Percentiles rank a stretch among this genome's conserved stretches.
Evolutionary conservation across 2,329 filamentous ascomycete species (phyloP).

Genomic region (Rachicladosporium sp.): DNA sequence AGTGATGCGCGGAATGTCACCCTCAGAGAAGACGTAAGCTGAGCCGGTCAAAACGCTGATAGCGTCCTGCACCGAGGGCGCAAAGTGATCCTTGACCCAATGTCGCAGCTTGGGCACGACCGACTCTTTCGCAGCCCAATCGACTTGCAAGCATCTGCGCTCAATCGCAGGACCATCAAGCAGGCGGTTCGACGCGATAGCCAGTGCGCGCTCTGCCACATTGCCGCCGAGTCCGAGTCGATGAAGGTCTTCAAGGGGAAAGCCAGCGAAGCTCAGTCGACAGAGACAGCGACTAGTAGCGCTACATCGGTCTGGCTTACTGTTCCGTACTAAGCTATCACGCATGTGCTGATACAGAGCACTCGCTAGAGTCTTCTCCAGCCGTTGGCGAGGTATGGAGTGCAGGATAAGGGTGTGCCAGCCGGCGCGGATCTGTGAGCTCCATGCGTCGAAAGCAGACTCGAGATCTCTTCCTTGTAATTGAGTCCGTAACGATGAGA

Average conservation of each 20-base stretch:
- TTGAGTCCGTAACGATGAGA: constrained; percentile 21
- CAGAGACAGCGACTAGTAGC: constrained; percentile 26
- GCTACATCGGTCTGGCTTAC: constrained; percentile 25
- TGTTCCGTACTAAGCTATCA: constrained; percentile 7
- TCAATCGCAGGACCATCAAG: constrained; percentile 50
- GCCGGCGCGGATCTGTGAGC: constrained; percentile 20
- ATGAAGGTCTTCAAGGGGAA: constrained; percentile 30
- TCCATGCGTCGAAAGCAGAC: neutral
- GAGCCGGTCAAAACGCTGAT: constrained; percentile 15
- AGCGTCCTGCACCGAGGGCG: constrained; percentile 49
- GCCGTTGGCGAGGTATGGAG: constrained; percentile 15
- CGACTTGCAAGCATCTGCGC: constrained; percentile 46
- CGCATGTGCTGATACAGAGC: constrained; percentile 17
- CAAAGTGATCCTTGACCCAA: constrained; percentile 59
- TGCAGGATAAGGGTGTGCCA: constrained; percentile 17
- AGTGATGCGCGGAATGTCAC: constrained; percentile 54
- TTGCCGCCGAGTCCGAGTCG: constrained; percentile 58
- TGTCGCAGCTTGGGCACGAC: constrained; percentile 48
- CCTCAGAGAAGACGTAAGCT: constrained; percentile 3
- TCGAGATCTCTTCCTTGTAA: neutral
- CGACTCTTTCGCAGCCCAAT: constrained; percentile 44
- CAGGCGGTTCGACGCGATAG: constrained; percentile 55
- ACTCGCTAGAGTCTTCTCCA: constrained; percentile 15
- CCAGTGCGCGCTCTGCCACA: constrained; percentile 57
- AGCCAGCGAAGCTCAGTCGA: constrained; percentile 11